phyloP scores from a whole-genome alignment of 129 eudicot species.

The Pittosporum tobira region DNA sequence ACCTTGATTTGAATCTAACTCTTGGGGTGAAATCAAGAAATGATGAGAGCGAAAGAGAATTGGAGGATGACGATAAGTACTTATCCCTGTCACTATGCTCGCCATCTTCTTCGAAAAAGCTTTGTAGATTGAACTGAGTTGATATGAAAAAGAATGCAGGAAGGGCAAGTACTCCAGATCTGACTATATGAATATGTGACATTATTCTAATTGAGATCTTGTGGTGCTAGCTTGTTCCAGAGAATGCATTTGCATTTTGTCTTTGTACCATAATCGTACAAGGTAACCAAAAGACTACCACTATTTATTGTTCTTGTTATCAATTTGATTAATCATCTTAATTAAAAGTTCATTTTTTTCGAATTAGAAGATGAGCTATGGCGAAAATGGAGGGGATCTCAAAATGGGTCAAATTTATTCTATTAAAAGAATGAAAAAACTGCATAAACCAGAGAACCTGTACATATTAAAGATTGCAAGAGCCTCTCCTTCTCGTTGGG shows the following conservation, averaged over 20 bases:
- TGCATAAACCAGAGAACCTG: too few relatives aligned
- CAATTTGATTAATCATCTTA: not conserved
- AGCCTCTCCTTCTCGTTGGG: too few relatives aligned
- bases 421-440: too few relatives aligned
- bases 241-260: constrained; percentile 28
- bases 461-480: too few relatives aligned
- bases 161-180: constrained; percentile 94
- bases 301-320: constrained; percentile 19
- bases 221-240: constrained; percentile 86
- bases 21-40: constrained; percentile 36
- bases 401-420: too few relatives aligned
- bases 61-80: constrained; percentile 19
- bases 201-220: constrained; percentile 98
- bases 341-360: too few relatives aligned
- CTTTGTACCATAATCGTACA: too few relatives aligned
- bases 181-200: constrained; percentile 89
- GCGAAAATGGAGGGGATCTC: too few relatives aligned
- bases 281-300: constrained; percentile 18
- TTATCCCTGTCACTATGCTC: constrained; percentile 51
- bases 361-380: too few relatives aligned
- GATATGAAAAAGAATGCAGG: constrained; percentile 19
- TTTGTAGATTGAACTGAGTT: constrained; percentile 29
- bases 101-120: constrained; percentile 24
- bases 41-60: constrained; percentile 6
- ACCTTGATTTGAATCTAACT: constrained; percentile 47